Conservation (phyloP, 2,329 filamentous ascomycete genomes). For the Alternaria sp. region DNA sequence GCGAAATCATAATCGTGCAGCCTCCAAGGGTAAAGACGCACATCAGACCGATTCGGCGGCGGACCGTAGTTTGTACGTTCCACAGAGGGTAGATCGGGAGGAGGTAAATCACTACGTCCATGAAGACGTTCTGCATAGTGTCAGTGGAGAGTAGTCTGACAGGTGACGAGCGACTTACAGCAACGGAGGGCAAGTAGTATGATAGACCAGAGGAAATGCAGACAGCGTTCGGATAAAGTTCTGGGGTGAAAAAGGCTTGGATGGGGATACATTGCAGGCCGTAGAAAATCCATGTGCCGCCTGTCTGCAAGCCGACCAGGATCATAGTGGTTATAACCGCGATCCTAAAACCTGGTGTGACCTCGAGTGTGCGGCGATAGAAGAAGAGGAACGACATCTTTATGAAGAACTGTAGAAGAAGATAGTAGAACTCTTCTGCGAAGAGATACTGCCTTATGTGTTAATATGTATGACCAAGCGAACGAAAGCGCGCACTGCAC, state of each 20-base stretch:
- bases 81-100: background rate
- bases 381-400: background rate
- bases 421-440: background rate
- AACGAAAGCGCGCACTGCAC: background rate
- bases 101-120: background rate
- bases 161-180: background rate
- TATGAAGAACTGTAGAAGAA: background rate
- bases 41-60: background rate
- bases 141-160: background rate
- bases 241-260: background rate
- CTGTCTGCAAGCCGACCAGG: background rate
- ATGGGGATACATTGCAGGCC: background rate
- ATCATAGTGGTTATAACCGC: background rate
- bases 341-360: background rate
- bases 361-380: background rate
- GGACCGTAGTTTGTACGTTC: background rate
- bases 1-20: background rate
- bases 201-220: background rate
- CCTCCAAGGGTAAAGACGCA: background rate
- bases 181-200: background rate
- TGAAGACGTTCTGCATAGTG: background rate
- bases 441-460: background rate
- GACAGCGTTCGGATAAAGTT: background rate
- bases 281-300: background rate
- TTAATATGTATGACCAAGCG: background rate